Evolutionary conservation across 2,329 filamentous ascomycete species (phyloP).

Genomic region (Huntiella savannae): DNA sequence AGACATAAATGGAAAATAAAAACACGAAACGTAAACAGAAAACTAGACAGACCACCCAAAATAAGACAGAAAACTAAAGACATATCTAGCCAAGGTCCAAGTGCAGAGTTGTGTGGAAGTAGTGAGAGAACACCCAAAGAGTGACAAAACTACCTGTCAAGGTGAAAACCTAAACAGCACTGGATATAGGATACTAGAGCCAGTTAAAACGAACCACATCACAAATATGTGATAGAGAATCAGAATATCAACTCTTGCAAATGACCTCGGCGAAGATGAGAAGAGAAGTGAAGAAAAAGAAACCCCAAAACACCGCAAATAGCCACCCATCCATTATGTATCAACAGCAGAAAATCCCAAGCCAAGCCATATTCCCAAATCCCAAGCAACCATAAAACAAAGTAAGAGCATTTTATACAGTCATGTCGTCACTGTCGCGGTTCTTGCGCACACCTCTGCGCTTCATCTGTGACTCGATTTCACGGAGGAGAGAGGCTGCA

Average conservation of each 20-base stretch:
- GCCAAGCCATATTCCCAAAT: background rate
- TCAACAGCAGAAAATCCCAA: background rate
- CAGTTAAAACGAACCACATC: background rate
- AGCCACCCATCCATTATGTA: background rate
- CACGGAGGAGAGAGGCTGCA: conserved; percentile 15
- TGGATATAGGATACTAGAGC: too few species aligned
- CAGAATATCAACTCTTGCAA: background rate
- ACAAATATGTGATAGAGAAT: conserved; percentile 4
- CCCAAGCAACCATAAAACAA: background rate
- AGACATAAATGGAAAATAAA: conserved; percentile 1
- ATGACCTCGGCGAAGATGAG: conserved; percentile 1
- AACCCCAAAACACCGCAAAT: background rate
- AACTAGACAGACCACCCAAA: conserved; percentile 1
- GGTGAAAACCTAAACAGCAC: background rate
- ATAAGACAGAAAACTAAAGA: conserved; percentile 3
- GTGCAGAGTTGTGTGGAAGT: background rate
- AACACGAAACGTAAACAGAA: background rate
- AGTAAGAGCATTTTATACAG: background rate
- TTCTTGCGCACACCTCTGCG: conserved; percentile 11
- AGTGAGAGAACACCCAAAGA: background rate
- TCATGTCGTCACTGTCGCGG: conserved; percentile 2
- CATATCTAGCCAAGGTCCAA: conserved; percentile 1
- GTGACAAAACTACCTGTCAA: background rate
- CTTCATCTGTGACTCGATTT: conserved; percentile 12
- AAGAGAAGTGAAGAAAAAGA: conserved; percentile 2